These are phyloP conservation scores for Pythium biforme DNA, from an alignment of 352 stramenopile species.

Conservation along the genomic window DNA sequence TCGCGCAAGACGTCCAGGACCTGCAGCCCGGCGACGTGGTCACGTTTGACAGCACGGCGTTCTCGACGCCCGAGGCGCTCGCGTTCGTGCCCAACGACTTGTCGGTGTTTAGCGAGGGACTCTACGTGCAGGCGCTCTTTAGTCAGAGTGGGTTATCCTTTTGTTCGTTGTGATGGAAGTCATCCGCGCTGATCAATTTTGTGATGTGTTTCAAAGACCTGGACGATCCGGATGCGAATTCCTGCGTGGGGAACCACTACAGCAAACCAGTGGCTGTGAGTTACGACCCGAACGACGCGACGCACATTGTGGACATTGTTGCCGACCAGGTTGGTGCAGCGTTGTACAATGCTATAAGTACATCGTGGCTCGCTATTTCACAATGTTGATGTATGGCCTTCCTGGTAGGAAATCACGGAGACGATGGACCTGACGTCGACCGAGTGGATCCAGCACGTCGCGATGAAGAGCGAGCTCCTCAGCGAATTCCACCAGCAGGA, in stretches of 20 bases:
- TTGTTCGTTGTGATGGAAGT: neutral
- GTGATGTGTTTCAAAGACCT: slow-evolving; percentile 33
- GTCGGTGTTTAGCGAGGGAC: slow-evolving; percentile 37
- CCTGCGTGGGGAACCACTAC: slow-evolving; percentile 56
- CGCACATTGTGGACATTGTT: slow-evolving; percentile 46
- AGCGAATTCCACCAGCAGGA: slow-evolving; percentile 66
- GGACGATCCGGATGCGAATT: slow-evolving; percentile 67
- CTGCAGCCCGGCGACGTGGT: slow-evolving; percentile 51
- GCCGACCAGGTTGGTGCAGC: slow-evolving; percentile 40
- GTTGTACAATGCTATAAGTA: no score
- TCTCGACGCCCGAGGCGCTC: slow-evolving; percentile 53
- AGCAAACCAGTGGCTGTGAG: slow-evolving; percentile 49
- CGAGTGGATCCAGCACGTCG: slow-evolving; percentile 64
- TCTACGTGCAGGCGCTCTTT: slow-evolving; percentile 68
- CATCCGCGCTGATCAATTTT: neutral
- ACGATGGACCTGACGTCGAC: slow-evolving; percentile 45
- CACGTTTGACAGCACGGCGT: slow-evolving; percentile 65
- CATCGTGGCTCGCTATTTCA: no score
- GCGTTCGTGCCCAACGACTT: slow-evolving; percentile 61
- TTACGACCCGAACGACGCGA: slow-evolving; percentile 29
- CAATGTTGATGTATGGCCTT: no score
- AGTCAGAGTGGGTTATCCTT: slow-evolving; percentile 41
- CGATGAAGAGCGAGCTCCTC: slow-evolving; percentile 67
- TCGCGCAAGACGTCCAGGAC: slow-evolving; percentile 64
- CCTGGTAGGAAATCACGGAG: slow-evolving; percentile 17